phyloP scores from a whole-genome alignment of 495 filamentous ascomycete species.

The Penicillium mononematosum region DNA sequence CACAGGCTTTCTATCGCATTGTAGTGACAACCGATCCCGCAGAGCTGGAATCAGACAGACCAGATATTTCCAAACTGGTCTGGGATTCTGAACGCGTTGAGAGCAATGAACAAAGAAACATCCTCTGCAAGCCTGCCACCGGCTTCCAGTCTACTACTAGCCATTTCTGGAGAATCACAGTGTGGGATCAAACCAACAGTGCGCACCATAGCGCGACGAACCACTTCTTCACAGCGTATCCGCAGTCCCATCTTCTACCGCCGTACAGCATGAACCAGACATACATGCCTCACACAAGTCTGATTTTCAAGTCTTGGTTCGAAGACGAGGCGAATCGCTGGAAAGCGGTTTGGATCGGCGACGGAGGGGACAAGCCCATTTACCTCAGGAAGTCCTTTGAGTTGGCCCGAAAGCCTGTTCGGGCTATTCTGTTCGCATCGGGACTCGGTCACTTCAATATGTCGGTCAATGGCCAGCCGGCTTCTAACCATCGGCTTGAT shows the following conservation, averaged over 20 bases:
- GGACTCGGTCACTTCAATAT: constrained; percentile 34
- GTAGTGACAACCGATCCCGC: constrained; percentile 15
- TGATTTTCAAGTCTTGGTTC: constrained; percentile 35
- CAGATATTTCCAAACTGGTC: constrained; percentile 4
- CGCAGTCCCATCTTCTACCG: constrained; percentile 25
- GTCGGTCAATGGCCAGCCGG: constrained; percentile 24
- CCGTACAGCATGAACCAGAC: constrained; percentile 36
- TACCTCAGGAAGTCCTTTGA: constrained; percentile 30
- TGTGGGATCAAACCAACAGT: constrained; percentile 21
- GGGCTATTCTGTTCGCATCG: constrained; percentile 28
- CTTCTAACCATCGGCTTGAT: constrained; percentile 29
- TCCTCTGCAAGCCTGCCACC: constrained; percentile 23
- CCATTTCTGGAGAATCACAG: constrained; percentile 26
- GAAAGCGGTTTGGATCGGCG: constrained; percentile 35
- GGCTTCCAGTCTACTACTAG: constrained; percentile 28
- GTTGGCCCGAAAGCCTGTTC: constrained; percentile 10
- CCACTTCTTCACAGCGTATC: constrained; percentile 28
- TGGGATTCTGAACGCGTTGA: constrained; percentile 30
- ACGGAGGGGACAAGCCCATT: constrained; percentile 33
- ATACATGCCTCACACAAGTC: constrained; percentile 32
- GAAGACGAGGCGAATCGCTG: constrained; percentile 29
- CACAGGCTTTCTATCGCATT: constrained; percentile 27
- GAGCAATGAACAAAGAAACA: constrained; percentile 27
- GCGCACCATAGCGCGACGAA: constrained; percentile 19
- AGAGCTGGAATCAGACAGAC: background rate